Evolutionary conservation across 768 basidiomycete genomes (phyloP), one percentile per base, ranked within the genome.

Genomic region (Cystofilobasidium bisporidii): DNA sequence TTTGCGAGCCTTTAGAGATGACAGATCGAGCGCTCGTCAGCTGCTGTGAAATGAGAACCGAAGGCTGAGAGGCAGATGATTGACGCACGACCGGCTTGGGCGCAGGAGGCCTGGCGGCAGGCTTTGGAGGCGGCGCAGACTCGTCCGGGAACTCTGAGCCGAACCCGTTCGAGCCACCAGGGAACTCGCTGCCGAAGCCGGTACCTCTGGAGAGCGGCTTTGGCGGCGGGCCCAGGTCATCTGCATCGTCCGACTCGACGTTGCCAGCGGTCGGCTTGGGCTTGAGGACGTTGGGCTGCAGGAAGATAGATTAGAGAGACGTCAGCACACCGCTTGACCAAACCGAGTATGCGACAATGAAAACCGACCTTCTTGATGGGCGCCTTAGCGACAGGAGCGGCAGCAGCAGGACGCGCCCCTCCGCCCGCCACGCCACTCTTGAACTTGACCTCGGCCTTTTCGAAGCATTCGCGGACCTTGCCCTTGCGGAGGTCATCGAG

Each of bases 391-490:
- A 80, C 43, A 28, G 57, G 56, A 38, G 80, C 79, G 55, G 79
- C 72, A 6, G 74, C 60, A 9, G 78, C 68, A 6, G 78, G 32
- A 15, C 26, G 30, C 2, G 38, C 36, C 24, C 62, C 66, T 15
- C 48, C 57, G 14, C 26, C 81, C 43, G 80, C 78, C 53, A 79
- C 80, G 11, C 87, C 86, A 11, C 81, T 79, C 77, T 89, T 93
- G 73, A 86, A 89, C 76, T 89, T 94, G 47, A 97, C 89, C n/a
- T 85, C 85, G 4, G 91, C 91, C 72, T 87, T 91, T 67, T 90
- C 92, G 71, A 84, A 89, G 0, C 90, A 89, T 75, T 97, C 96
- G 77, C 88, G 93, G 63, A 99, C 90, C 78, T 97, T 99, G 2
- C 81, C 82, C 78, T 90, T 92, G 71, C 91, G 81, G 26, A 94